phyloP scores from a whole-genome alignment of 2,329 filamentous ascomycete genomes.

The Colletotrichum shisoi region DNA sequence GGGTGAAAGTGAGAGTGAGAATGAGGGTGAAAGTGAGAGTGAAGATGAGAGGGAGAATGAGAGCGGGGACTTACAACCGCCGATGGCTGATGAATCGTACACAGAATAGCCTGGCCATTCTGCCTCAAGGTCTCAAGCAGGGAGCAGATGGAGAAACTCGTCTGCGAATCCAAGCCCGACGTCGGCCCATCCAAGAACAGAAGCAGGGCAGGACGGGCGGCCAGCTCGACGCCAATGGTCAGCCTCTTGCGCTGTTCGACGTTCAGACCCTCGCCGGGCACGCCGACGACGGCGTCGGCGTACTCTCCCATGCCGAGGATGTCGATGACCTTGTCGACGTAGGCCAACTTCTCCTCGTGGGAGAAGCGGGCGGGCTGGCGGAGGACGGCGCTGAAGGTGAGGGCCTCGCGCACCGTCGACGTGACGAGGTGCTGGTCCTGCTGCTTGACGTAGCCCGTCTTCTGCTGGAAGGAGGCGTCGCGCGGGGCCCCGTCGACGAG shows the following conservation, averaged over 20 bases:
- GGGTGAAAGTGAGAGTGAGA: no score
- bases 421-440: constrained; percentile 74
- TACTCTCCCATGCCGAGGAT: constrained; percentile 63
- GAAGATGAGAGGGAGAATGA: accelerated
- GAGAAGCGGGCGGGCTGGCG: constrained; percentile 69
- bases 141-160: constrained; percentile 76
- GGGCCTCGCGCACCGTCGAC: constrained; percentile 71
- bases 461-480: constrained; percentile 73
- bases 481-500: constrained; percentile 71
- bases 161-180: constrained; percentile 77
- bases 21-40: no score
- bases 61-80: constrained; percentile 47
- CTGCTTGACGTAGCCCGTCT: constrained; percentile 76
- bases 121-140: constrained; percentile 71
- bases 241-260: constrained; percentile 62
- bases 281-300: constrained; percentile 73
- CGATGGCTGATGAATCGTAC: constrained; percentile 61
- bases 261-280: constrained; percentile 65
- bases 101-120: constrained; percentile 59
- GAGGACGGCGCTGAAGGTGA: constrained; percentile 72
- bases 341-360: constrained; percentile 42
- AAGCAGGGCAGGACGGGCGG: constrained; percentile 75
- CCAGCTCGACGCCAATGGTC: constrained; percentile 79
- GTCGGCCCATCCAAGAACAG: constrained; percentile 81
- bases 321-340: constrained; percentile 46